phyloP scores from a whole-genome alignment of 805 yeast species.

The Cephaloascus fragrans region DNA sequence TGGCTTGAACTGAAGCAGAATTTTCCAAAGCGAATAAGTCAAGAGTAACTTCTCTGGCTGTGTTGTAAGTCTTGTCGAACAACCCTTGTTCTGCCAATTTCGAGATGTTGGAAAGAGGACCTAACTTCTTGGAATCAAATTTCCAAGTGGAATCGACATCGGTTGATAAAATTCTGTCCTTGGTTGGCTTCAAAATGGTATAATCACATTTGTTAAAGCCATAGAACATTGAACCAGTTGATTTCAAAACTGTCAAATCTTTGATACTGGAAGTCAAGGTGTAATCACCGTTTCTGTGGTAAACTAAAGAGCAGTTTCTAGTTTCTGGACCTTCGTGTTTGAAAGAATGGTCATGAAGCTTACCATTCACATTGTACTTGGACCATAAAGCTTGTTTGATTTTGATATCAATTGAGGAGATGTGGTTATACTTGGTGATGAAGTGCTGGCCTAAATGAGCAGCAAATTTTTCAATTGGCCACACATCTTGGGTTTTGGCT shows the following conservation, averaged over 20 bases:
- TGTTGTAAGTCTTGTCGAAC: constrained; percentile 56
- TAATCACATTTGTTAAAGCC: constrained; percentile 81
- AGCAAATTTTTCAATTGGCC: constrained; percentile 89
- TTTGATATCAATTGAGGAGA: constrained; percentile 57
- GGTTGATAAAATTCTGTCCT: constrained; percentile 80
- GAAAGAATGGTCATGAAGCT: constrained; percentile 76
- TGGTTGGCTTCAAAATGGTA: constrained; percentile 78
- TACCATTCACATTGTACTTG: constrained; percentile 65
- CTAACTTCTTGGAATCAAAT: constrained; percentile 42
- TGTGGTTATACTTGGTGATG: constrained; percentile 65
- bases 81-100: constrained; percentile 46
- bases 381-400: constrained; percentile 75
- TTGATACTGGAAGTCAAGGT: constrained; percentile 58
- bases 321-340: constrained; percentile 78
- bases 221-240: constrained; percentile 89
- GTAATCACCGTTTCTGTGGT: constrained; percentile 44
- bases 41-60: constrained; percentile 61
- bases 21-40: constrained; percentile 75
- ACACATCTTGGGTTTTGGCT: constrained; percentile 74
- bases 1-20: constrained; percentile 93
- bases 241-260: constrained; percentile 76
- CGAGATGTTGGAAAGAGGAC: constrained; percentile 39
- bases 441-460: constrained; percentile 79
- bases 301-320: constrained; percentile 47
- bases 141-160: constrained; percentile 71